Conservation (phyloP, 1,139 yeast genomes). For the Diutina ranongensis region DNA sequence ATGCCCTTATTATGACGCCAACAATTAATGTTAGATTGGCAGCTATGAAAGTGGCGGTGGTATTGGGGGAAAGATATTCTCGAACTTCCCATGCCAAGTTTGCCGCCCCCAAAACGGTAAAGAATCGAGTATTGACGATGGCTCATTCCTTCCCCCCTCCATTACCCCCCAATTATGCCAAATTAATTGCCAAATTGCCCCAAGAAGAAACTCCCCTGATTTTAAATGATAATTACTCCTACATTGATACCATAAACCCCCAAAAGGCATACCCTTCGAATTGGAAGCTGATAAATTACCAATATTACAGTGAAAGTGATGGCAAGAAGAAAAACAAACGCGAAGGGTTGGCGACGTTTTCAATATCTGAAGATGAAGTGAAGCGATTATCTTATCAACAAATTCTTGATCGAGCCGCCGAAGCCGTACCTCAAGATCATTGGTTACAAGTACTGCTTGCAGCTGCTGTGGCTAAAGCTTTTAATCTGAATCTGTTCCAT, state of each 20-base stretch:
- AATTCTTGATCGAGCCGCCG: constrained; percentile 49
- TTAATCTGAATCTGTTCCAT: constrained; percentile 44
- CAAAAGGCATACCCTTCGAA: constrained; percentile 38
- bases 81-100: constrained; percentile 28
- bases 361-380: constrained; percentile 36
- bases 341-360: constrained; percentile 31
- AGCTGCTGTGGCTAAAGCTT: constrained; percentile 62
- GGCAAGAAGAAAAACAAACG: constrained; percentile 9
- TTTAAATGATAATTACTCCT: constrained; percentile 39
- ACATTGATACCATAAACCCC: constrained; percentile 40
- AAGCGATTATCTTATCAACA: constrained; percentile 45
- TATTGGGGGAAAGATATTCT: constrained; percentile 47
- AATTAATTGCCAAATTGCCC: not conserved
- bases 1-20: constrained; percentile 46
- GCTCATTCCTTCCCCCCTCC: constrained; percentile 45
- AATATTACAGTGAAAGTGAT: constrained; percentile 10
- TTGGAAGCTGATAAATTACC: constrained; percentile 48
- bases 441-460: constrained; percentile 57
- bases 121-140: constrained; percentile 35
- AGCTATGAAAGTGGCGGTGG: constrained; percentile 53
- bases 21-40: constrained; percentile 49
- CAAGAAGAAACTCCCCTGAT: constrained; percentile 8
- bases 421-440: constrained; percentile 45
- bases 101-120: constrained; percentile 30
- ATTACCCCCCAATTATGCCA: constrained; percentile 29